A percentile compares a stretch with the other conserved stretches of the same genome.
phyloP scores from a whole-genome alignment of 1,284 basidiomycete species.

The Trichosporon coremiiforme region DNA sequence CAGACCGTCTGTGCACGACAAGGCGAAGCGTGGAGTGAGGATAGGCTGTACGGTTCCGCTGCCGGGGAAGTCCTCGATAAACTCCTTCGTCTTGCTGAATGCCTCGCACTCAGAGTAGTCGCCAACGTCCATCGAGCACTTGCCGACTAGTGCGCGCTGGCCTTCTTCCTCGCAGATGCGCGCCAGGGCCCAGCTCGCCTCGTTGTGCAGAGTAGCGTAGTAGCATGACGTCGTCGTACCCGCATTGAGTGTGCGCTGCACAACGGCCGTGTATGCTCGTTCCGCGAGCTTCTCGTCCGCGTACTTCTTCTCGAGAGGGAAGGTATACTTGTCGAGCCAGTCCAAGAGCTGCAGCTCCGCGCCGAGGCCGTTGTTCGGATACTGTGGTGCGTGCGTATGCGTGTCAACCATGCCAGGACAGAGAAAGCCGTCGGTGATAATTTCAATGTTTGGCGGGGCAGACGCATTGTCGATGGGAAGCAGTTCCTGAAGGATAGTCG shows the following conservation, averaged over 20 bases:
- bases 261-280: conserved; percentile 71
- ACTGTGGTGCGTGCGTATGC: conserved; percentile 87
- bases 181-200: conserved; percentile 77
- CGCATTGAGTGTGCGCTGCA: conserved; percentile 70
- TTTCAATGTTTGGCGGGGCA: conserved; percentile 46
- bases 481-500: conserved; percentile 26
- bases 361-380: conserved; percentile 78
- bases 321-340: conserved; percentile 85
- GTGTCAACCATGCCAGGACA: conserved; percentile 89
- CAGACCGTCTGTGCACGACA: conserved; percentile 80
- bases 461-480: conserved; percentile 44
- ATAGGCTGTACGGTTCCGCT: conserved; percentile 61
- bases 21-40: conserved; percentile 94
- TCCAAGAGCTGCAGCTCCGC: conserved; percentile 71
- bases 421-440: conserved; percentile 73
- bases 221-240: conserved; percentile 96
- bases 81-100: conserved; percentile 64
- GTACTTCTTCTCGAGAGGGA: conserved; percentile 84
- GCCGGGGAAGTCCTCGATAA: conserved; percentile 69
- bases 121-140: conserved; percentile 90
- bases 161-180: conserved; percentile 71
- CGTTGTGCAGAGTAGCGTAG: conserved; percentile 80
- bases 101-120: conserved; percentile 74
- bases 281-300: conserved; percentile 69
- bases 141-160: conserved; percentile 82